Conservation (phyloP, 805 yeast genomes). For the Saccharomycopsis vini region DNA sequence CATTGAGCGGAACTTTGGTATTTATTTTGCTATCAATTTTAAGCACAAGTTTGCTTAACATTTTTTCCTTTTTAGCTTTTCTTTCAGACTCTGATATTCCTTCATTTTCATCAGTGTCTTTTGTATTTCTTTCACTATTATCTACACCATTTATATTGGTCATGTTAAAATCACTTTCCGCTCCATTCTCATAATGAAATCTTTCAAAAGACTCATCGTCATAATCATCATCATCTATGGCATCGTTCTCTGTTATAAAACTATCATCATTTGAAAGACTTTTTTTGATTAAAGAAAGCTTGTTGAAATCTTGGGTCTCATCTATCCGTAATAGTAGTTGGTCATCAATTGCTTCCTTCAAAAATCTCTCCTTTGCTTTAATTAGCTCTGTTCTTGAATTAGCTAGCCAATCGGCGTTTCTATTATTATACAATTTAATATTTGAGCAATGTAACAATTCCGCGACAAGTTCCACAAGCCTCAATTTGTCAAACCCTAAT, state of each 20-base stretch:
- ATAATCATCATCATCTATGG: slow-evolving; percentile 7
- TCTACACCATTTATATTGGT: slow-evolving; percentile 15
- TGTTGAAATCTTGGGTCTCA: neutral
- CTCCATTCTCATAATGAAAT: slow-evolving; percentile 19
- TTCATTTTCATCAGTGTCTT: neutral
- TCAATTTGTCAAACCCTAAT: slow-evolving; percentile 83
- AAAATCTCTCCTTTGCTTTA: slow-evolving; percentile 13
- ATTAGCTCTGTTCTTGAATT: slow-evolving; percentile 52
- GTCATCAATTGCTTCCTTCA: slow-evolving; percentile 16
- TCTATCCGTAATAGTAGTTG: slow-evolving; percentile 8
- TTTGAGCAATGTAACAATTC: slow-evolving; percentile 93
- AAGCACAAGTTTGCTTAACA: slow-evolving; percentile 14
- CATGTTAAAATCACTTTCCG: slow-evolving; percentile 12
- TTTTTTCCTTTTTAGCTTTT: slow-evolving; percentile 12
- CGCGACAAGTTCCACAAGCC: slow-evolving; percentile 85
- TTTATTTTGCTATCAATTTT: slow-evolving; percentile 16
- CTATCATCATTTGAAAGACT: slow-evolving; percentile 49
- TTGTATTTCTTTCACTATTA: neutral
- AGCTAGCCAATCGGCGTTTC: slow-evolving; percentile 59
- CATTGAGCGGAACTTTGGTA: slow-evolving; percentile 12
- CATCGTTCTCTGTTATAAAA: slow-evolving; percentile 25
- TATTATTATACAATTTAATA: slow-evolving; percentile 85
- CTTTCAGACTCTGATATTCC: slow-evolving; percentile 11
- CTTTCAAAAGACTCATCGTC: slow-evolving; percentile 18
- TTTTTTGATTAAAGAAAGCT: slow-evolving; percentile 62